Evolutionary conservation across 495 filamentous ascomycete species (phyloP).

Genomic region (Tuber indicum): DNA sequence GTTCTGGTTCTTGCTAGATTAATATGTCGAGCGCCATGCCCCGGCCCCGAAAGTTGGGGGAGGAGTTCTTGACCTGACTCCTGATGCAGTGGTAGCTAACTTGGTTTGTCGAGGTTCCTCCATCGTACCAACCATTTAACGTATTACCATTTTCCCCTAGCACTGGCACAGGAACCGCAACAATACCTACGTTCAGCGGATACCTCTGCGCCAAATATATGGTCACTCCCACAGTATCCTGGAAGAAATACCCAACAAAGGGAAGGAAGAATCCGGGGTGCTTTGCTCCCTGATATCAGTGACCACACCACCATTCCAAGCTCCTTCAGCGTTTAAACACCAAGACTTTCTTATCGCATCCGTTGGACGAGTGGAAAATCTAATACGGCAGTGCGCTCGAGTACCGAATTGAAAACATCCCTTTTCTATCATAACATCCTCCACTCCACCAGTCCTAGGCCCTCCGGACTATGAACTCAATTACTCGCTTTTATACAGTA

Average conservation of each 20-base stretch:
- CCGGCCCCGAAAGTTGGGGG: neutral
- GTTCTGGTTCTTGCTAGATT: neutral
- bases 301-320: neutral
- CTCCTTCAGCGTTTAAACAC: neutral
- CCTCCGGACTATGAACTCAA: neutral
- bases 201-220: neutral
- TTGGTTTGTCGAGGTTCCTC: neutral
- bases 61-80: neutral
- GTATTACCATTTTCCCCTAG: neutral
- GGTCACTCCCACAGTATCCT: neutral
- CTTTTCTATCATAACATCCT: neutral
- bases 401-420: neutral
- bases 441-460: neutral
- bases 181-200: neutral
- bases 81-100: neutral
- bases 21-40: neutral
- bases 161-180: neutral
- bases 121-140: neutral
- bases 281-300: neutral
- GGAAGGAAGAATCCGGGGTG: neutral
- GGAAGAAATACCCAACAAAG: neutral
- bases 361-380: neutral
- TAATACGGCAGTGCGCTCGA: neutral
- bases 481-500: neutral
- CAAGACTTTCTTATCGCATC: neutral